phyloP scores from a whole-genome alignment of 108 stramenopile species.

The Thalassiosira profunda region DNA sequence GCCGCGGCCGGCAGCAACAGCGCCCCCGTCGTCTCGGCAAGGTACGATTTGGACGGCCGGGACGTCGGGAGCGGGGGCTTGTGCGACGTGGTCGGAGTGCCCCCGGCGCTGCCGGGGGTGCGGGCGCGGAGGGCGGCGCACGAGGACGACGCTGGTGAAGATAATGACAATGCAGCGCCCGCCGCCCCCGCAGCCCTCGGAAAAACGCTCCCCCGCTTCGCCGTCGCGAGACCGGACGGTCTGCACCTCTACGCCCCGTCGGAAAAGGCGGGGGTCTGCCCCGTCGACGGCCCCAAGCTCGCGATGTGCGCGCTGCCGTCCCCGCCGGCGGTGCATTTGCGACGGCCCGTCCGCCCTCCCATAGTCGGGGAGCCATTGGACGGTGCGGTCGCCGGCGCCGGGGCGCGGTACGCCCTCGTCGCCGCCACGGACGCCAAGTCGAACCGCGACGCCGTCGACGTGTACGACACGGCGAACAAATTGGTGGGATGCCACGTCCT shows the following conservation, averaged over 20 bases:
- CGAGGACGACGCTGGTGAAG: not conserved
- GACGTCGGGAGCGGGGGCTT: conserved; percentile 55
- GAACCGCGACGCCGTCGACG: conserved; percentile 83
- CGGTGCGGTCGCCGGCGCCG: conserved; percentile 10
- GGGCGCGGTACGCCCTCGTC: conserved; percentile 75
- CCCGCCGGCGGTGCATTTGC: conserved; percentile 38
- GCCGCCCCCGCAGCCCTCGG: not conserved
- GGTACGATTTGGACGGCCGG: conserved; percentile 86
- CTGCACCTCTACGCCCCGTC: conserved; percentile 76
- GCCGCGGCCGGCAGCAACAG: conserved; percentile 44
- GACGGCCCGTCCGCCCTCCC: conserved; percentile 14
- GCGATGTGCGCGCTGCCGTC: conserved; percentile 71
- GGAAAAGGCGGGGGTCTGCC: conserved; percentile 77
- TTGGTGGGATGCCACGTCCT: conserved; percentile 88
- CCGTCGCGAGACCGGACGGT: conserved; percentile 76
- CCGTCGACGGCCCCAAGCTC: conserved; percentile 84
- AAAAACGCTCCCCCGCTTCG: conserved; percentile 31
- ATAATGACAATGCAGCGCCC: not conserved
- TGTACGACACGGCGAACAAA: conserved; percentile 87
- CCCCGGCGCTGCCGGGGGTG: not conserved
- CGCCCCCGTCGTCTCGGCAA: conserved; percentile 55
- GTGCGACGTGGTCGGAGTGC: conserved; percentile 56
- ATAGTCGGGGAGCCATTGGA: not conserved
- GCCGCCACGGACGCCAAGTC: conserved; percentile 86
- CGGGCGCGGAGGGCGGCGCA: not conserved